These are phyloP conservation scores for Eucalyptus marginata DNA, from an alignment of 345 rosid species.

Conservation along the genomic window DNA sequence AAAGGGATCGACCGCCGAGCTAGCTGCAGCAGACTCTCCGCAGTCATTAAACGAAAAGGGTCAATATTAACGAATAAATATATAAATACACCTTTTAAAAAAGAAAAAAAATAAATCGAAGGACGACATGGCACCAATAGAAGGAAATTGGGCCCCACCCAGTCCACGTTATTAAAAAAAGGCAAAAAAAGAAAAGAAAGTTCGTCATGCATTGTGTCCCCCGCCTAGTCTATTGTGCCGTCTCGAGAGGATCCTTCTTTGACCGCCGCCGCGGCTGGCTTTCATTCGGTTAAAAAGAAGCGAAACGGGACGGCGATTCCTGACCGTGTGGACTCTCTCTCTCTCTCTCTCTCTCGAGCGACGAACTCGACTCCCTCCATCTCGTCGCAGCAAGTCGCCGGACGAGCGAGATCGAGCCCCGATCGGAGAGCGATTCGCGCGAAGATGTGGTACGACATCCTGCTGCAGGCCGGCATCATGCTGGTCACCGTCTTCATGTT, in stretches of 20 bases:
- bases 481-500: slow-evolving; percentile 26
- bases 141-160: background rate
- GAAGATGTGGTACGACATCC: slow-evolving; percentile 33
- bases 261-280: background rate
- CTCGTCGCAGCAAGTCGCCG: background rate
- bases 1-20: background rate
- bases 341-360: background rate
- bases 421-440: background rate
- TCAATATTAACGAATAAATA: no score
- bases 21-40: background rate
- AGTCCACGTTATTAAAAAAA: background rate
- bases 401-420: background rate
- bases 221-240: background rate
- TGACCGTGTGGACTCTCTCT: background rate
- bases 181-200: background rate
- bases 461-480: slow-evolving; percentile 39
- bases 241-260: background rate
- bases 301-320: background rate
- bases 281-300: background rate
- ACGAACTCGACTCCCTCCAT: background rate
- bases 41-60: background rate
- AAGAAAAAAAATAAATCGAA: no score
- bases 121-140: background rate
- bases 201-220: background rate
- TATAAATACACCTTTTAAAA: background rate